Evolutionary conservation across 495 filamentous ascomycete genomes (phyloP).

Genomic region (Terfezia claveryi): DNA sequence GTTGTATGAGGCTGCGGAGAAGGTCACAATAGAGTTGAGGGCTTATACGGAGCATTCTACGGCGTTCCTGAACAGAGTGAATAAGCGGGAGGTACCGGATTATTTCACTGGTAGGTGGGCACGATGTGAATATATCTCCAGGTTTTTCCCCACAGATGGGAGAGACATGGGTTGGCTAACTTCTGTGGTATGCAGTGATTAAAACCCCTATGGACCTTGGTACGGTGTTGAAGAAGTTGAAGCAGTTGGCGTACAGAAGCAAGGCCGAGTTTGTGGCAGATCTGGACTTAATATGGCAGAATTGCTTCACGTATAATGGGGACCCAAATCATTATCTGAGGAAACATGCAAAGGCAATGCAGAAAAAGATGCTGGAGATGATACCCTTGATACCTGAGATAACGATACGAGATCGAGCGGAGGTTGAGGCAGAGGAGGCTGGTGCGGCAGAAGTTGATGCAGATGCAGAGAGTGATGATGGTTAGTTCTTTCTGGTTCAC

Average conservation of each 20-base stretch:
- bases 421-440: constrained; percentile 87
- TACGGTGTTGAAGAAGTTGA: constrained; percentile 94
- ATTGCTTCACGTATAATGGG: constrained; percentile 88
- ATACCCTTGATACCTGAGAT: constrained; percentile 90
- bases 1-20: constrained; percentile 87
- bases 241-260: constrained; percentile 64
- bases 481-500: constrained; percentile 15
- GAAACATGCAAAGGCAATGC: constrained; percentile 87
- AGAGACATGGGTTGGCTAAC: background rate
- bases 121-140: background rate
- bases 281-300: constrained; percentile 84
- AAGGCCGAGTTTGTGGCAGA: constrained; percentile 90
- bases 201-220: constrained; percentile 97
- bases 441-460: constrained; percentile 55
- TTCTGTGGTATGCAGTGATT: constrained; percentile 41
- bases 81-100: constrained; percentile 90
- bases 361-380: constrained; percentile 86
- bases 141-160: background rate
- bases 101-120: constrained; percentile 56
- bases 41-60: constrained; percentile 90
- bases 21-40: constrained; percentile 86
- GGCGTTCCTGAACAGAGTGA: constrained; percentile 77
- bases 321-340: constrained; percentile 69
- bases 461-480: constrained; percentile 76
- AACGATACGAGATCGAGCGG: constrained; percentile 65